Conservation (phyloP, 345 rosid species). For the Leavenworthia alabamica region DNA sequence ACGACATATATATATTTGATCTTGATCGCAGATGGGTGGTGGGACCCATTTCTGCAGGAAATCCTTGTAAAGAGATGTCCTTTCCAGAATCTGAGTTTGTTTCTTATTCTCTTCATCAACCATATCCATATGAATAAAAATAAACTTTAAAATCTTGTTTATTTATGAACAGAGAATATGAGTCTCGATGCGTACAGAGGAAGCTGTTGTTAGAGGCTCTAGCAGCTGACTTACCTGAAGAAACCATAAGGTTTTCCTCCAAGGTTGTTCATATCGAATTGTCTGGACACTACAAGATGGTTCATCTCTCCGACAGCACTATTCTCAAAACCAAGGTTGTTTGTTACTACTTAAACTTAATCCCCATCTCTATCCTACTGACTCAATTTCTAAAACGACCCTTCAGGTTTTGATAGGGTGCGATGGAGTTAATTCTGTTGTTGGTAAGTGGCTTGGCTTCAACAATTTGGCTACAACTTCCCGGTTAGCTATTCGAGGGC, state of each 20-base stretch:
- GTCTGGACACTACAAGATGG: conserved; percentile 43
- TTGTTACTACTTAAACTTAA: too few relatives aligned
- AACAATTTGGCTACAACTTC: conserved; percentile 34
- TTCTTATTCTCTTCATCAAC: conserved; percentile 3
- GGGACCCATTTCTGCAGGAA: conserved; percentile 17
- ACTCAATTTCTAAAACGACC: too few relatives aligned
- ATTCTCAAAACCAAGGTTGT: conserved; percentile 55
- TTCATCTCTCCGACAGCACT: conserved; percentile 58
- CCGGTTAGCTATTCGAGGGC: conserved; percentile 44
- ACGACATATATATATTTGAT: not conserved
- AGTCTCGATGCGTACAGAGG: conserved; percentile 52
- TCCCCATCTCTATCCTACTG: too few relatives aligned
- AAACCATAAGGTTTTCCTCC: conserved; percentile 57
- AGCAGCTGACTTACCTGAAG: conserved; percentile 46
- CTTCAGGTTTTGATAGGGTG: conserved; percentile 59
- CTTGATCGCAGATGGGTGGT: conserved; percentile 33
- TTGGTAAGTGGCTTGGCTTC: conserved; percentile 62
- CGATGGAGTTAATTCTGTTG: conserved; percentile 64
- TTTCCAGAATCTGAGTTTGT: conserved; percentile 35
- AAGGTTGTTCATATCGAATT: conserved; percentile 57
- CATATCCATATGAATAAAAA: not conserved
- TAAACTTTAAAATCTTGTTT: not conserved
- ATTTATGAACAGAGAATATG: conserved; percentile 35
- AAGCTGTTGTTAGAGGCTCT: conserved; percentile 48
- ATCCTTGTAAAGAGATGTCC: conserved; percentile 18